These are phyloP conservation scores for Nitzschia sp. DNA, from an alignment of 108 stramenopile genomes.

Conservation along the genomic window DNA sequence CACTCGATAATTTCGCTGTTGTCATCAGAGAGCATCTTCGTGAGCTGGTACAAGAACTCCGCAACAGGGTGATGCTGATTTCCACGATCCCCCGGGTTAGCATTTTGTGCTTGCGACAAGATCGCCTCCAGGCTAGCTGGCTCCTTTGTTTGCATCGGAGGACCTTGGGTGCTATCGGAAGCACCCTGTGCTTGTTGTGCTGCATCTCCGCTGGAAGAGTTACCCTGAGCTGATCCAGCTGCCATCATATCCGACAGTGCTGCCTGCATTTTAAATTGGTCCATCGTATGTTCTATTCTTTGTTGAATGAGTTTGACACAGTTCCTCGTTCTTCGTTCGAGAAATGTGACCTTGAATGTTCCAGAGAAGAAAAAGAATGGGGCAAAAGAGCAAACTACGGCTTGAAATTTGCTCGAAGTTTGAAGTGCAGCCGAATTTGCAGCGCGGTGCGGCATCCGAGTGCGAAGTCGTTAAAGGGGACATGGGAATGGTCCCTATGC, in stretches of 20 bases:
- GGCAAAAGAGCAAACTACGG: background rate
- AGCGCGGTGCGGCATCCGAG: background rate
- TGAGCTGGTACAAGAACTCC: slow-evolving; percentile 89
- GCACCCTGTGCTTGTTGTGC: background rate
- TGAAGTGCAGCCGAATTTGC: no score
- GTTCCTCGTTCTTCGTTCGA: background rate
- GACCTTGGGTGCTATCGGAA: background rate
- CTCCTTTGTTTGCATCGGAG: background rate
- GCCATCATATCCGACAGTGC: slow-evolving; percentile 22
- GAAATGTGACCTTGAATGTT: slow-evolving; percentile 4
- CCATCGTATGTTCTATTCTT: slow-evolving; percentile 7
- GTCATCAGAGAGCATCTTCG: slow-evolving; percentile 90
- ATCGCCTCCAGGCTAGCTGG: slow-evolving; percentile 16
- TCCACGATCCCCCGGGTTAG: slow-evolving; percentile 8
- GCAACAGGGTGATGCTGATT: slow-evolving; percentile 41
- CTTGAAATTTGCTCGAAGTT: background rate
- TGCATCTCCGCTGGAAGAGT: background rate
- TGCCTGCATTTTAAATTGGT: slow-evolving; percentile 25
- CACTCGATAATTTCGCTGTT: slow-evolving; percentile 87
- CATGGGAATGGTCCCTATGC: background rate
- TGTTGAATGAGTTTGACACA: background rate
- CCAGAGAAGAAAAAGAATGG: slow-evolving; percentile 17
- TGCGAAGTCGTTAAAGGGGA: background rate
- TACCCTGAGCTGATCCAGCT: background rate
- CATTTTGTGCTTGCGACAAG: slow-evolving; percentile 8